Evolutionary conservation across 2,329 filamentous ascomycete genomes (phyloP).

Genomic region (Thermothelomyces thermophilus): DNA sequence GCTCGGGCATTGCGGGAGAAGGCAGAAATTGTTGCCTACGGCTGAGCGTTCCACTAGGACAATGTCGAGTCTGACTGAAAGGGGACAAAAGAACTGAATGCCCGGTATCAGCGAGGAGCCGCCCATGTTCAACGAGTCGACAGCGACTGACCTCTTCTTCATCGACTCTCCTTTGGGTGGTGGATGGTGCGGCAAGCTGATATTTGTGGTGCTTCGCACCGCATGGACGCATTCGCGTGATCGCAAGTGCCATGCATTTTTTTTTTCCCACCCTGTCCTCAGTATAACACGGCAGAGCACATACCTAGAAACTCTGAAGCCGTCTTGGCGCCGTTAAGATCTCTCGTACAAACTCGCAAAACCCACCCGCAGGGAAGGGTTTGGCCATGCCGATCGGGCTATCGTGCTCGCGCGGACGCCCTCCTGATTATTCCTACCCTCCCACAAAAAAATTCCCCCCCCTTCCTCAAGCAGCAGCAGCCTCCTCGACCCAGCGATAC

Average conservation of each 20-base stretch:
- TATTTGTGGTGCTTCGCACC: not conserved
- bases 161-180: not conserved
- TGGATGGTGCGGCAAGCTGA: too few relatives aligned
- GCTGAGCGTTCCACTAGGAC: too few relatives aligned
- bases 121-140: too few relatives aligned
- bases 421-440: not conserved
- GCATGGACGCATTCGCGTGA: not conserved
- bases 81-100: too few relatives aligned
- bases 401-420: not conserved
- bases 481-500: conserved; percentile 47
- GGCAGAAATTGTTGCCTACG: too few relatives aligned
- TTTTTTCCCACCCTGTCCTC: conserved; percentile 9
- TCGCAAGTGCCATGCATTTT: conserved; percentile 11
- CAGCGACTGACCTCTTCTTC: not conserved
- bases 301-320: conserved; percentile 12
- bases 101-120: too few relatives aligned
- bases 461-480: conserved; percentile 2
- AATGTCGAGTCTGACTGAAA: too few relatives aligned
- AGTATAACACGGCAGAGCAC: conserved; percentile 16
- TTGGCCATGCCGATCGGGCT: not conserved
- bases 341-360: conserved; percentile 7
- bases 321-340: not conserved
- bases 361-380: not conserved
- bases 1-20: too few relatives aligned
- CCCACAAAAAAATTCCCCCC: not conserved